Percentiles rank a stretch among this genome's conserved stretches.
Evolutionary conservation across 2,329 filamentous ascomycete genomes (phyloP).

Genomic region (Sphaceloma murrayae): DNA sequence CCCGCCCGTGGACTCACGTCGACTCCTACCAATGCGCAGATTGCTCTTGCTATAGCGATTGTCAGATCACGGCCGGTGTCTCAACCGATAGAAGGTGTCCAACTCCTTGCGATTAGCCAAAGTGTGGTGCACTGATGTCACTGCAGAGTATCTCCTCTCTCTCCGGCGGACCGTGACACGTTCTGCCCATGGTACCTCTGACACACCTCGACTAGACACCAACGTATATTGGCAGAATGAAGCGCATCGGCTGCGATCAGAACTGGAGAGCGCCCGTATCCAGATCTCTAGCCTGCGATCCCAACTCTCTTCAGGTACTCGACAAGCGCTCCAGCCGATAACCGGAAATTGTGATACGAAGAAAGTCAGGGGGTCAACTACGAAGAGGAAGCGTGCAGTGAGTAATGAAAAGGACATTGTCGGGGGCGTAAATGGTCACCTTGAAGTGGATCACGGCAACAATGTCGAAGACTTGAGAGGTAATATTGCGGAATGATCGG

Average conservation of each 20-base stretch:
- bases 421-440: too few relatives aligned
- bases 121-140: too few relatives aligned
- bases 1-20: too few relatives aligned
- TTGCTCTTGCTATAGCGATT: conserved; percentile 16
- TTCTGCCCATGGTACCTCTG: background rate
- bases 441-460: too few relatives aligned
- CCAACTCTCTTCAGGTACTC: background rate
- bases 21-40: background rate
- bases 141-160: background rate
- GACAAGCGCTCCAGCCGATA: background rate
- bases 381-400: too few relatives aligned
- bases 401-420: too few relatives aligned
- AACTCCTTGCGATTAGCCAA: background rate
- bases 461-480: too few relatives aligned
- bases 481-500: too few relatives aligned
- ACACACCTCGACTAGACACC: background rate
- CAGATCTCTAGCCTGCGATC: background rate
- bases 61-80: conserved; percentile 28
- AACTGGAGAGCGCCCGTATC: background rate
- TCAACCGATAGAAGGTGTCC: conserved; percentile 22
- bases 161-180: background rate
- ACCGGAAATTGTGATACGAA: background rate
- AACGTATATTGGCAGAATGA: background rate
- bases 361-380: background rate
- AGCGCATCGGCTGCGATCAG: background rate